These are phyloP conservation scores for Leccinum ochraceum DNA, from an alignment of 768 basidiomycete species.

Conservation along the genomic window DNA sequence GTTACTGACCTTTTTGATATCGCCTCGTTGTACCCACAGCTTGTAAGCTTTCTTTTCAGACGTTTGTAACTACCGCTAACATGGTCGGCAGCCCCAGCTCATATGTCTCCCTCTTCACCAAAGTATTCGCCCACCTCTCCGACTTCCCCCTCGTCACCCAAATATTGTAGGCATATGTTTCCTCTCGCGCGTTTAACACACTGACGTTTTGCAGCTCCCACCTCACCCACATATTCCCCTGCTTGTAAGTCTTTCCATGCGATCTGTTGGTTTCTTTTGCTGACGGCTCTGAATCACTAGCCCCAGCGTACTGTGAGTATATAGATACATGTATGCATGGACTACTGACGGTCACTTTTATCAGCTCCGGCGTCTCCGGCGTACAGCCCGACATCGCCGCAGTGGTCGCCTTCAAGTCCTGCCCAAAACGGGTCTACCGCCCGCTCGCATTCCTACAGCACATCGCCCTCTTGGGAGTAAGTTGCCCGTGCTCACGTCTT, in stretches of 20 bases:
- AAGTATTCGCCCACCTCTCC: slow-evolving; percentile 95
- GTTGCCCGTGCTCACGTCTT: slow-evolving; percentile 5
- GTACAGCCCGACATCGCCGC: slow-evolving; percentile 84
- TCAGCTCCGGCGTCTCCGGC: slow-evolving; percentile 82
- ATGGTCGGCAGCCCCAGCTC: slow-evolving; percentile 59
- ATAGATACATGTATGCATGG: not conserved
- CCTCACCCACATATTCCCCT: slow-evolving; percentile 86
- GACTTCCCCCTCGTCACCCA: slow-evolving; percentile 87
- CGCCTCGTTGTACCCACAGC: slow-evolving; percentile 41
- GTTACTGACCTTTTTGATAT: slow-evolving; percentile 25
- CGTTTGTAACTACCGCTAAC: slow-evolving; percentile 7
- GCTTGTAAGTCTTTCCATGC: slow-evolving; percentile 59
- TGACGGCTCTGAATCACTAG: slow-evolving; percentile 35
- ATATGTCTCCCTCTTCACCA: slow-evolving; percentile 87
- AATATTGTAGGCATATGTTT: slow-evolving; percentile 67
- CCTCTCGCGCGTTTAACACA: not conserved
- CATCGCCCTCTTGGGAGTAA: slow-evolving; percentile 56
- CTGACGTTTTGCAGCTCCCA: slow-evolving; percentile 57
- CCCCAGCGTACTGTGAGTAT: slow-evolving; percentile 77
- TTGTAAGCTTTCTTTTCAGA: slow-evolving; percentile 48
- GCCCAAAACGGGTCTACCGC: slow-evolving; percentile 49
- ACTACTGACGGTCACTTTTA: slow-evolving; percentile 18
- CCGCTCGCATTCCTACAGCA: slow-evolving; percentile 45
- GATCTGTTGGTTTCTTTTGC: not conserved
- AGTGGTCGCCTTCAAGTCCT: slow-evolving; percentile 83